phyloP scores from a whole-genome alignment of 345 rosid species.

The Lepidium africanum region DNA sequence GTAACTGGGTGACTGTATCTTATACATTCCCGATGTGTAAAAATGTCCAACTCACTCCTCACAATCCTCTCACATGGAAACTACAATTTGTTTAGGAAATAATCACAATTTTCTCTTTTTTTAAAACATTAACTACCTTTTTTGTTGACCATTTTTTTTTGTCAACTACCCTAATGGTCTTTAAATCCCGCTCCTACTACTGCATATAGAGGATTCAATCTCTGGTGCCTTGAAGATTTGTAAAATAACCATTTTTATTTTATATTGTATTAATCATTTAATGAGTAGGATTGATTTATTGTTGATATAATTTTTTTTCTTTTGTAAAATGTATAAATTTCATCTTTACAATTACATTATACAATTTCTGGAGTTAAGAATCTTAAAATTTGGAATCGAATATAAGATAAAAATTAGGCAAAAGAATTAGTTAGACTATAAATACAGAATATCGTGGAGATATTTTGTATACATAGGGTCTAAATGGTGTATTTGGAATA shows the following conservation, averaged over 20 bases:
- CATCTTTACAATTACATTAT: neutral
- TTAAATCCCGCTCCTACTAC: too few species aligned
- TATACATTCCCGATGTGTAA: slow-evolving; percentile 17
- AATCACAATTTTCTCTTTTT: neutral
- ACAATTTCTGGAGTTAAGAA: neutral
- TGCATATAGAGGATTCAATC: too few species aligned
- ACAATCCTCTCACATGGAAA: slow-evolving; percentile 23
- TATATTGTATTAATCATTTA: neutral
- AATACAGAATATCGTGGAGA: slow-evolving; percentile 7
- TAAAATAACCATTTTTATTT: too few species aligned
- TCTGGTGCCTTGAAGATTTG: too few species aligned
- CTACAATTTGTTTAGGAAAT: slow-evolving; percentile 12
- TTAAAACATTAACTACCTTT: neutral
- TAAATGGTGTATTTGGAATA: too few species aligned
- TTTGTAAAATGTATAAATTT: neutral
- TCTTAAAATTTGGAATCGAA: neutral
- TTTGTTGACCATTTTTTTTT: neutral
- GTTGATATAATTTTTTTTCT: neutral
- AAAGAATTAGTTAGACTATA: neutral
- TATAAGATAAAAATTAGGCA: neutral
- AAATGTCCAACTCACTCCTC: slow-evolving; percentile 30
- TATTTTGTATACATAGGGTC: neutral
- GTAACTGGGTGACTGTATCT: slow-evolving; percentile 4
- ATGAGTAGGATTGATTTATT: neutral
- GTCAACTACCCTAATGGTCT: too few species aligned